phyloP scores from a whole-genome alignment of 495 filamentous ascomycete species.

The Lentithecium fluviatile region DNA sequence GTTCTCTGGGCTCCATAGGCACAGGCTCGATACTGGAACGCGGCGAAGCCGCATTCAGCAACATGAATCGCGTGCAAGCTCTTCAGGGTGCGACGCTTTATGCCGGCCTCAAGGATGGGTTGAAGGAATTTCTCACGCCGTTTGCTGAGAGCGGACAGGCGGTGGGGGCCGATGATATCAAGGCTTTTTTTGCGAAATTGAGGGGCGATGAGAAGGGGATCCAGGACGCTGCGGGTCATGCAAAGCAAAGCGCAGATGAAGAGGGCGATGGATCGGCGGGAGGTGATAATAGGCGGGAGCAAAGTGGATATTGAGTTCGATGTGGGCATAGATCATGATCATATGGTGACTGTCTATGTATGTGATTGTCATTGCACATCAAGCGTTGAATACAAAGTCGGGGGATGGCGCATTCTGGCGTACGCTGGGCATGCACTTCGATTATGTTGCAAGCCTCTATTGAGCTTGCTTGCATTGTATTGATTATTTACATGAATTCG shows the following conservation, averaged over 20 bases:
- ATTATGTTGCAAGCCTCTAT: no score
- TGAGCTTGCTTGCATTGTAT: no score
- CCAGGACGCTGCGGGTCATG: conserved; percentile 44
- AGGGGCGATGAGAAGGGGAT: conserved; percentile 75
- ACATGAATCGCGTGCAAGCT: conserved; percentile 84
- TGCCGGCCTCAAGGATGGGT: conserved; percentile 88
- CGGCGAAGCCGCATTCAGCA: conserved; percentile 84
- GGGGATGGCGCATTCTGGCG: no score
- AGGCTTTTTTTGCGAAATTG: conserved; percentile 89
- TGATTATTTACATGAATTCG: no score
- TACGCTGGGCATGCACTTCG: no score
- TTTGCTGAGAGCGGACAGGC: conserved; percentile 86
- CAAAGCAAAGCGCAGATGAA: conserved; percentile 48
- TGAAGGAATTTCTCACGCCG: conserved; percentile 86
- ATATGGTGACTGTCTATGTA: no score
- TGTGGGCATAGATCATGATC: no score
- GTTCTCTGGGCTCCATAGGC: conserved; percentile 55
- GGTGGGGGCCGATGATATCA: conserved; percentile 92
- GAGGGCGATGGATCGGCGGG: conserved; percentile 32
- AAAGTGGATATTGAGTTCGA: conserved; percentile 37
- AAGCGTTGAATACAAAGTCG: no score
- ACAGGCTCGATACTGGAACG: conserved; percentile 79
- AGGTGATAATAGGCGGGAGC: conserved; percentile 37
- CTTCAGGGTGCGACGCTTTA: conserved; percentile 98
- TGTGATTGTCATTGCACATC: no score